Evolutionary conservation across 2,329 filamentous ascomycete species (phyloP).

Genomic region (Pseudogymnoascus sp.): DNA sequence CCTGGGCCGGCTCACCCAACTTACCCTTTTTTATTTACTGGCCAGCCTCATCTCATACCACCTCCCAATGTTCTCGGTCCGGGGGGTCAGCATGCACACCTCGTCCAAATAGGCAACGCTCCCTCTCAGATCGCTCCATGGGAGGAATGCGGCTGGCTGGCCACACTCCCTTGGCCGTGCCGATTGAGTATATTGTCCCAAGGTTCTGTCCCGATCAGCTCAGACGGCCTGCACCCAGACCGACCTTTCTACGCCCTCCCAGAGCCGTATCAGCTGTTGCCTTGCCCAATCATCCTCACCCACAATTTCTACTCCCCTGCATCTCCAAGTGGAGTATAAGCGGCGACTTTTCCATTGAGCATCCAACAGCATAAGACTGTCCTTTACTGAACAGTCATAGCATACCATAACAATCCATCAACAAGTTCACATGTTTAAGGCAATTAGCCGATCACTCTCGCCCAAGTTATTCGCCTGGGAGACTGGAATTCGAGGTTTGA

Average conservation of each 20-base stretch:
- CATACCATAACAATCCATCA: background rate
- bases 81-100: background rate
- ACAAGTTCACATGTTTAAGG: constrained; percentile 4
- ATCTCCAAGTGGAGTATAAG: constrained; percentile 1
- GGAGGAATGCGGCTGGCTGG: background rate
- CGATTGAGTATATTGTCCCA: background rate
- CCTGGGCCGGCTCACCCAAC: background rate
- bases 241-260: background rate
- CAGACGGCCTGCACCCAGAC: background rate
- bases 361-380: background rate
- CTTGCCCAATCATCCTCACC: background rate
- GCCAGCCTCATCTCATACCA: background rate
- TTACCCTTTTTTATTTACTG: background rate
- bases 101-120: background rate
- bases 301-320: background rate
- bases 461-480: constrained; percentile 7
- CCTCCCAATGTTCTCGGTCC: background rate
- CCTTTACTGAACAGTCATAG: background rate
- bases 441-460: constrained; percentile 2
- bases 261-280: background rate
- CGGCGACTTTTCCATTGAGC: background rate
- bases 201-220: constrained; percentile 4
- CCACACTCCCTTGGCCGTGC: background rate
- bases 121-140: background rate
- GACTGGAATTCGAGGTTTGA: constrained; percentile 1